Conservation (phyloP, 2,329 filamentous ascomycete species). For the Leptographium wingfieldii region DNA sequence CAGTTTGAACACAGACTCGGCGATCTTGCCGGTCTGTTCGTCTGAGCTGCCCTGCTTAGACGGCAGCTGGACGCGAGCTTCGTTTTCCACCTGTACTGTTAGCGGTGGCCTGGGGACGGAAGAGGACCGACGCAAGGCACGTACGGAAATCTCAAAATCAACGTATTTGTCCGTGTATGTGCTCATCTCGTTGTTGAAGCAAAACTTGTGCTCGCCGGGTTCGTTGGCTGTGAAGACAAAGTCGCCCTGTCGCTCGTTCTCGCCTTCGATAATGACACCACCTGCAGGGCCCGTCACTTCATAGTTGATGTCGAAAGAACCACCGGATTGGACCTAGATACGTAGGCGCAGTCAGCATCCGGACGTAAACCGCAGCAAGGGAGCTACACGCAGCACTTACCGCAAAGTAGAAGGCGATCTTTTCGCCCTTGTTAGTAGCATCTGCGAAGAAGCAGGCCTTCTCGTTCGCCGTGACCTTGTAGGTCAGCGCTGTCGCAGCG, state of each 20-base stretch:
- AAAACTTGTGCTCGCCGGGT: constrained; percentile 85
- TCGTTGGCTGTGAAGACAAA: constrained; percentile 94
- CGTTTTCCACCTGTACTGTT: constrained; percentile 67
- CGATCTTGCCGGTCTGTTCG: constrained; percentile 78
- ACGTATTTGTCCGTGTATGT: constrained; percentile 96
- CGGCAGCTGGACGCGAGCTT: constrained; percentile 67
- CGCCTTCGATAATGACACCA: constrained; percentile 70
- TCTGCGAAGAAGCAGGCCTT: constrained; percentile 89
- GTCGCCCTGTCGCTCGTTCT: constrained; percentile 89
- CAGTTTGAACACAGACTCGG: constrained; percentile 92
- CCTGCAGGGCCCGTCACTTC: constrained; percentile 69
- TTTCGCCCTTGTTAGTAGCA: constrained; percentile 65
- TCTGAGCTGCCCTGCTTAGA: constrained; percentile 78
- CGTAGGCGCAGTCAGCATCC: neutral
- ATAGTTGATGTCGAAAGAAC: constrained; percentile 96
- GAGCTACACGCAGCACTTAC: constrained; percentile 36
- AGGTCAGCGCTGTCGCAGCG: constrained; percentile 84
- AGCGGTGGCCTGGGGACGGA: neutral
- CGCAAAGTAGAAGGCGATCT: constrained; percentile 97
- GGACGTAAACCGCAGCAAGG: neutral
- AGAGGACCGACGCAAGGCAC: constrained; percentile 19
- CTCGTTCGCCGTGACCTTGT: constrained; percentile 81
- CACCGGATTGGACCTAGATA: constrained; percentile 83
- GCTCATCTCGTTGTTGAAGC: constrained; percentile 97
- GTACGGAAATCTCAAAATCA: constrained; percentile 90